Evolutionary conservation across 768 basidiomycete genomes (phyloP).

Genomic region (Leccinum longicurvipes): DNA sequence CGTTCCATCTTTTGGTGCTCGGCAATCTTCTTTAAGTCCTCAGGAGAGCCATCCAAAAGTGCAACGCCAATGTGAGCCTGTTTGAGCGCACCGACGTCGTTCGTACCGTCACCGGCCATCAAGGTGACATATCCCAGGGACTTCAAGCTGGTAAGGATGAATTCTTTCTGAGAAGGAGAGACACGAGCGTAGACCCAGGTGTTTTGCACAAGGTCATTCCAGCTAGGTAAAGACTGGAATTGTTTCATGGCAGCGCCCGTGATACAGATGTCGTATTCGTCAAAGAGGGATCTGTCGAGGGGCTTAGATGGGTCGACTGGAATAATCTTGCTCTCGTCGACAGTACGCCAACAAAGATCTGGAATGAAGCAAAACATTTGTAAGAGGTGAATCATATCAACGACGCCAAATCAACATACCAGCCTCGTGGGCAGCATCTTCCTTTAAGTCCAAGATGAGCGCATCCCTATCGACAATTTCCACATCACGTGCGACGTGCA

Average conservation of each 20-base stretch:
- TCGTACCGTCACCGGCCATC: slow-evolving; percentile 99
- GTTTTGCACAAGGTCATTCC: slow-evolving; percentile 83
- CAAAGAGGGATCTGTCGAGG: slow-evolving; percentile 72
- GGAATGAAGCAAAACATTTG: not conserved
- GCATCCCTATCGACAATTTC: slow-evolving; percentile 96
- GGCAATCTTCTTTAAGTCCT: slow-evolving; percentile 91
- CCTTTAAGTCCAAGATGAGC: slow-evolving; percentile 86
- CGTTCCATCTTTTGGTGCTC: slow-evolving; percentile 88
- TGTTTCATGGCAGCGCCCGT: slow-evolving; percentile 94
- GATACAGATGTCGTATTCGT: slow-evolving; percentile 92
- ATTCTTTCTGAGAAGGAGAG: slow-evolving; percentile 93
- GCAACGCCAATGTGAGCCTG: slow-evolving; percentile 98
- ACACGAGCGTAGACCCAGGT: slow-evolving; percentile 99
- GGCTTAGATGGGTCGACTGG: slow-evolving; percentile 78
- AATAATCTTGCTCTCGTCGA: slow-evolving; percentile 90
- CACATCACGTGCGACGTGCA: slow-evolving; percentile 93
- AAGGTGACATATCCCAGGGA: slow-evolving; percentile 86
- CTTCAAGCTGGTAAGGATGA: slow-evolving; percentile 88
- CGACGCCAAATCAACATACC: slow-evolving; percentile 46
- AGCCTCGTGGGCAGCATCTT: slow-evolving; percentile 65
- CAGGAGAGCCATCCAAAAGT: slow-evolving; percentile 83
- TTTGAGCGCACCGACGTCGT: slow-evolving; percentile 97
- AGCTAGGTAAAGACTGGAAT: slow-evolving; percentile 66
- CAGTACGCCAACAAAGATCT: slow-evolving; percentile 91
- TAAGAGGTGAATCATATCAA: not conserved